Evolutionary conservation across 805 yeast genomes (phyloP).

Genomic region (Ogataea naganishii): DNA sequence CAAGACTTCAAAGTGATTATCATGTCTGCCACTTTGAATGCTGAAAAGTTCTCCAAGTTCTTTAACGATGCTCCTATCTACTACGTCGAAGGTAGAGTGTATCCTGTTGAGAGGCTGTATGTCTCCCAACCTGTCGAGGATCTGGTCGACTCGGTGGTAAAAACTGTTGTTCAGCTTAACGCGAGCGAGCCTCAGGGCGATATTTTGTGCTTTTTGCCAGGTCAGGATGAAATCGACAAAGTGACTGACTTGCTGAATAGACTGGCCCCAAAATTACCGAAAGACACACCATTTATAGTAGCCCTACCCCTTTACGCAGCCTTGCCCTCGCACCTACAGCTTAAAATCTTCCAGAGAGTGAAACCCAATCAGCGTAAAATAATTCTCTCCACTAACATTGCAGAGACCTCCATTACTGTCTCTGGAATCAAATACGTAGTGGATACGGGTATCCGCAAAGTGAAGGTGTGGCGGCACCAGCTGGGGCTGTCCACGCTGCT

Average conservation of each 20-base stretch:
- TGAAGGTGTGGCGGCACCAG: constrained; percentile 91
- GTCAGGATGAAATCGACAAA: constrained; percentile 95
- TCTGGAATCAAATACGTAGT: constrained; percentile 90
- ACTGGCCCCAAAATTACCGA: constrained; percentile 58
- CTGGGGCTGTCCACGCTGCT: constrained; percentile 86
- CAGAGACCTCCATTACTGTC: constrained; percentile 95
- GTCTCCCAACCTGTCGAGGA: constrained; percentile 63
- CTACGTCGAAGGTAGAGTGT: constrained; percentile 85
- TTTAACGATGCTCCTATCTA: constrained; percentile 76
- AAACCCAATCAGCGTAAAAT: constrained; percentile 70
- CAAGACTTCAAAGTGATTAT: constrained; percentile 58
- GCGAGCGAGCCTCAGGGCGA: constrained; percentile 80
- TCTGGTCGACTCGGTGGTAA: constrained; percentile 69
- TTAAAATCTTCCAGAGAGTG: constrained; percentile 63
- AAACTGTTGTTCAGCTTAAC: constrained; percentile 72
- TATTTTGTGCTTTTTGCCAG: constrained; percentile 85
- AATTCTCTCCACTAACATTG: constrained; percentile 89
- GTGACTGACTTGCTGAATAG: constrained; percentile 54
- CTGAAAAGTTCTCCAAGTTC: constrained; percentile 73
- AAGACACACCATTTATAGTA: constrained; percentile 64
- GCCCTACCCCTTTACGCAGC: constrained; percentile 92
- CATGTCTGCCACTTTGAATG: constrained; percentile 97
- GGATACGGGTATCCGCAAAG: constrained; percentile 88
- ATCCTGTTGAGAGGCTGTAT: constrained; percentile 69
- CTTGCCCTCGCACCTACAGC: constrained; percentile 76